Percentiles rank a stretch among this genome's conserved stretches.
Evolutionary conservation across 352 stramenopile species (phyloP).

Genomic region (Pythium coloratum): DNA sequence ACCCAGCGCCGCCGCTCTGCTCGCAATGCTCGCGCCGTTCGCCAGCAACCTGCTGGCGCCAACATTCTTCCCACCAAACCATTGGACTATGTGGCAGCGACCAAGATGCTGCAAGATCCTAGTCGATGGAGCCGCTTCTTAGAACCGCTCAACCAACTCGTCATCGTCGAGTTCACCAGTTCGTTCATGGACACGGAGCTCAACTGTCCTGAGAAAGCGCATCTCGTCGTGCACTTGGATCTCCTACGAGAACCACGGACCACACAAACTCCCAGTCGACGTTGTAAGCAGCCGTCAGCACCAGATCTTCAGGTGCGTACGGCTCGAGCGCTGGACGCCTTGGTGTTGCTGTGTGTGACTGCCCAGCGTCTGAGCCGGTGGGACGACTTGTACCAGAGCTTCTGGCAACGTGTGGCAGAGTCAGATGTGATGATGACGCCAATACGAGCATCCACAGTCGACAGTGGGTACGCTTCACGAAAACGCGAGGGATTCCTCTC

Average conservation of each 20-base stretch:
- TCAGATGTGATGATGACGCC: neutral
- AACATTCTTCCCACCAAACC: neutral
- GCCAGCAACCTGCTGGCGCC: too few species aligned
- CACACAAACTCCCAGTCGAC: too few species aligned
- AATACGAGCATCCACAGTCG: neutral
- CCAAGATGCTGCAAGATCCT: neutral
- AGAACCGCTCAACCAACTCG: neutral
- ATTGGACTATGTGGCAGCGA: neutral
- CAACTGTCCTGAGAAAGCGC: neutral
- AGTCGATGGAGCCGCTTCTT: neutral
- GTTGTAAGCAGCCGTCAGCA: neutral
- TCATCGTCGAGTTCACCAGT: neutral
- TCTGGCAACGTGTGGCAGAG: neutral
- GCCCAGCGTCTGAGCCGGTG: neutral
- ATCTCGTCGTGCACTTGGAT: neutral
- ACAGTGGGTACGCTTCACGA: constrained; percentile 1
- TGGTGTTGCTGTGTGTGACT: too few species aligned
- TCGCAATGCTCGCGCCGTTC: neutral
- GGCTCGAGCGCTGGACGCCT: too few species aligned
- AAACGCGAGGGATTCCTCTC: neutral
- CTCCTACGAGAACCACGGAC: neutral
- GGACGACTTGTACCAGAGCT: neutral
- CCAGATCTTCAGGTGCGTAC: neutral
- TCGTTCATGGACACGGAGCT: neutral
- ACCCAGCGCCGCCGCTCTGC: neutral